A percentile compares a stretch with the other conserved stretches of the same genome.
Evolutionary conservation across 202 grass and related monocot genomes (phyloP).

Genomic region (Setaria italica): DNA sequence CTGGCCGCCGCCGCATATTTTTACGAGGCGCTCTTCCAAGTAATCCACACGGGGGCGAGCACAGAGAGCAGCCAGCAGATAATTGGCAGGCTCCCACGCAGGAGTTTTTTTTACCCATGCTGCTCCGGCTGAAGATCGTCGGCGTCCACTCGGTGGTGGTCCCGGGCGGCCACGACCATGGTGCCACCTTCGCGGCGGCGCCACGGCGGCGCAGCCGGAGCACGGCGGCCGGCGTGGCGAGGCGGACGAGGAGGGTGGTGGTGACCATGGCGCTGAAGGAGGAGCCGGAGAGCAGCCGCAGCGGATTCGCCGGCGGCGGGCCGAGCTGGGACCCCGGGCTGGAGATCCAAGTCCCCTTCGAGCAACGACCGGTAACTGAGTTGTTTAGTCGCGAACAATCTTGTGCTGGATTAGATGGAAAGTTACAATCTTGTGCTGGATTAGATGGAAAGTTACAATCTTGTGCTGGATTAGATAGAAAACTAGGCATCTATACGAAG

Average conservation of each 20-base stretch:
- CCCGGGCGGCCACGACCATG: constrained; percentile 26
- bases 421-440: neutral
- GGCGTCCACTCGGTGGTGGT: constrained; percentile 46
- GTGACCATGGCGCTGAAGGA: constrained; percentile 71
- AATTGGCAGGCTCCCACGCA: too few species aligned
- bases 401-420: neutral
- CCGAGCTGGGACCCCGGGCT: constrained; percentile 86
- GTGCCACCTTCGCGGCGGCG: constrained; percentile 5
- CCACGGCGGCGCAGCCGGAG: neutral
- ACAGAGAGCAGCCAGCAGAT: too few species aligned
- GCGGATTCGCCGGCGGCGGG: constrained; percentile 65
- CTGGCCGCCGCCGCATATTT: constrained; percentile 5
- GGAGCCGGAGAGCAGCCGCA: constrained; percentile 62
- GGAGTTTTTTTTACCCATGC: constrained; percentile 51
- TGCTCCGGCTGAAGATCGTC: constrained; percentile 64
- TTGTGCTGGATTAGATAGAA: neutral
- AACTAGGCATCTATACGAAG: neutral
- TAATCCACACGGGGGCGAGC: neutral
- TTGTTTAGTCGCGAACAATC: neutral
- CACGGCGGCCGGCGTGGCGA: neutral
- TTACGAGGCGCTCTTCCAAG: constrained; percentile 11
- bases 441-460: neutral
- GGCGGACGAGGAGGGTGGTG: constrained; percentile 18
- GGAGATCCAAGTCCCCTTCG: constrained; percentile 89
- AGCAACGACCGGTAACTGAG: constrained; percentile 78